Evolutionary conservation across 768 basidiomycete species (phyloP).

Genomic region (Calocybe gangraenosa): DNA sequence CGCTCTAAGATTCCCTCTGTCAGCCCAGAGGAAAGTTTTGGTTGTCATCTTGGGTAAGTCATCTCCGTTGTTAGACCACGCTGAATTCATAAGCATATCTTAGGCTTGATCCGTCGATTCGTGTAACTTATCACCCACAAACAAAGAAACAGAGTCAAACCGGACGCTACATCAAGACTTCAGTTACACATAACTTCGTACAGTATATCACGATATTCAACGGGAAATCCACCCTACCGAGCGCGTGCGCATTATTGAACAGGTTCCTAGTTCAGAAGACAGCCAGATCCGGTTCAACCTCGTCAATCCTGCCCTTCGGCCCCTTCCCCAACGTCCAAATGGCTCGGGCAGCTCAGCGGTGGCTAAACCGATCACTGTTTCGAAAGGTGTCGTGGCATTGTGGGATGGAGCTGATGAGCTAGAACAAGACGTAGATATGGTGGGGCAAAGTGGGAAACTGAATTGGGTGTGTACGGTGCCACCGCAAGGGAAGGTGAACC

Average conservation of each 20-base stretch:
- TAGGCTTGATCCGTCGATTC: constrained; percentile 23
- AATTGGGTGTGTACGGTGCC: constrained; percentile 20
- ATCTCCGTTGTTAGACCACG: not conserved
- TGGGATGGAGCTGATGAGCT: constrained; percentile 23
- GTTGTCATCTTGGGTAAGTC: constrained; percentile 24
- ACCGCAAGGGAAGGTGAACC: constrained; percentile 15
- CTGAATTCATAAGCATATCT: not conserved
- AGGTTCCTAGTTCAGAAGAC: constrained; percentile 3
- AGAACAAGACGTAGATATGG: constrained; percentile 8
- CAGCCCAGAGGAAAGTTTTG: constrained; percentile 24
- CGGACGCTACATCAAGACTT: constrained; percentile 19
- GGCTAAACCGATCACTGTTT: constrained; percentile 12
- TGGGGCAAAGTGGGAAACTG: constrained; percentile 16
- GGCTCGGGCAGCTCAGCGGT: not conserved
- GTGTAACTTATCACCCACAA: constrained; percentile 21
- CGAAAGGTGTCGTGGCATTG: constrained; percentile 18
- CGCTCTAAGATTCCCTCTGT: constrained; percentile 18
- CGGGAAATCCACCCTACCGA: not conserved
- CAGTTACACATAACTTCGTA: constrained; percentile 15
- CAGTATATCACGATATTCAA: constrained; percentile 18
- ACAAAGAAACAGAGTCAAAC: constrained; percentile 19
- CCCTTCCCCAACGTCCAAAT: not conserved
- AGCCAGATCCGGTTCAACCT: not conserved
- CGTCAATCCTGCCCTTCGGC: not conserved
- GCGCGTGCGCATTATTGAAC: not conserved